Conservation (phyloP, 2,329 filamentous ascomycete species). For the Neonectria punicea region DNA sequence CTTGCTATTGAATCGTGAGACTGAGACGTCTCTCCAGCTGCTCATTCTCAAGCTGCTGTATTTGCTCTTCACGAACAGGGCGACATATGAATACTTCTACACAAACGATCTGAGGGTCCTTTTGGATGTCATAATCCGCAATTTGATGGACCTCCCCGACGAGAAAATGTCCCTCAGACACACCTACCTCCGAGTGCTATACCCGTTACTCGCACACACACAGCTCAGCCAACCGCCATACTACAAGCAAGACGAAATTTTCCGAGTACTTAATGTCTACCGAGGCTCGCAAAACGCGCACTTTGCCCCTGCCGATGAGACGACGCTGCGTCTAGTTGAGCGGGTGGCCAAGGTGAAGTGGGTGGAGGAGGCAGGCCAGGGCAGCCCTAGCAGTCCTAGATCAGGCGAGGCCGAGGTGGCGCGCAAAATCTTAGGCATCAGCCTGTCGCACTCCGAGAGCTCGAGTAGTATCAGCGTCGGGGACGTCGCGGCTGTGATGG, state of each 20-base stretch:
- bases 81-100: constrained; percentile 98
- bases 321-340: constrained; percentile 79
- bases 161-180: constrained; percentile 83
- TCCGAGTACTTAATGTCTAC: constrained; percentile 79
- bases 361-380: constrained; percentile 57
- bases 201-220: constrained; percentile 90
- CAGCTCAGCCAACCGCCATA: constrained; percentile 87
- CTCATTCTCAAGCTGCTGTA: constrained; percentile 97
- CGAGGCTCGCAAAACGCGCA: constrained; percentile 72
- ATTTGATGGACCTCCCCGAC: constrained; percentile 93
- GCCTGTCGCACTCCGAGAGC: constrained; percentile 71
- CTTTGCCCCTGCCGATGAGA: constrained; percentile 84
- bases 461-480: constrained; percentile 79
- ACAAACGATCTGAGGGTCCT: constrained; percentile 96
- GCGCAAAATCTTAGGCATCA: constrained; percentile 75
- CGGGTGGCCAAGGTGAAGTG: constrained; percentile 80
- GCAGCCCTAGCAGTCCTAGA: constrained; percentile 43
- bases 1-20: constrained; percentile 91
- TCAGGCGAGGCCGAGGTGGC: constrained; percentile 60
- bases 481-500: constrained; percentile 81
- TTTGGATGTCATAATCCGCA: constrained; percentile 94
- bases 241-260: constrained; percentile 90
- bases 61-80: constrained; percentile 89
- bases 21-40: constrained; percentile 91
- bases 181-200: constrained; percentile 92